A percentile compares a stretch with the other conserved stretches of the same genome.
phyloP scores from a whole-genome alignment of 2,329 filamentous ascomycete species.

The Albifimbria verrucaria region DNA sequence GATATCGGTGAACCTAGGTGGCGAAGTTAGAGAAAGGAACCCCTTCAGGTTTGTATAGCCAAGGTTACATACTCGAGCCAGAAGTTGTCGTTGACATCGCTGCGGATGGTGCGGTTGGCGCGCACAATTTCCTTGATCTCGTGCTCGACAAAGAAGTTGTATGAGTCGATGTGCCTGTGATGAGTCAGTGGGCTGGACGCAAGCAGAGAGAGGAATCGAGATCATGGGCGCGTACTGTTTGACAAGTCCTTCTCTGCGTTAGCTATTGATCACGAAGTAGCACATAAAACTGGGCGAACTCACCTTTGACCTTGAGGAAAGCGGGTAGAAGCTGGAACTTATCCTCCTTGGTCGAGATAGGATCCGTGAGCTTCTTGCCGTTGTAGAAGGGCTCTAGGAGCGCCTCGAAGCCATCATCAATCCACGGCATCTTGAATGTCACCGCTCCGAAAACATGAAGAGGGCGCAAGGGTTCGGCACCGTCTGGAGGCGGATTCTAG shows the following conservation, averaged over 20 bases:
- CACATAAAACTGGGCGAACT: slow-evolving; percentile 14
- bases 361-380: slow-evolving; percentile 63
- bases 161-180: slow-evolving; percentile 82
- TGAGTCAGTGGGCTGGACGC: slow-evolving; percentile 14
- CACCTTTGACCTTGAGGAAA: slow-evolving; percentile 94
- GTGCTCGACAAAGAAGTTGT: slow-evolving; percentile 96
- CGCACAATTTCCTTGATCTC: slow-evolving; percentile 96
- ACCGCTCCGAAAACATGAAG: slow-evolving; percentile 29
- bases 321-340: slow-evolving; percentile 97
- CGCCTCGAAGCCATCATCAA: slow-evolving; percentile 64
- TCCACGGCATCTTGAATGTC: slow-evolving; percentile 44
- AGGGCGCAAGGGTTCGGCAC: neutral
- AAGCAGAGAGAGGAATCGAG: too few species aligned
- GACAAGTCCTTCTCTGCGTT: slow-evolving; percentile 57
- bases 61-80: slow-evolving; percentile 65
- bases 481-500: neutral
- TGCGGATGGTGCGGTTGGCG: slow-evolving; percentile 82
- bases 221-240: slow-evolving; percentile 62
- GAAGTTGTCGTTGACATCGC: slow-evolving; percentile 89
- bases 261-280: neutral
- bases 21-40: slow-evolving; percentile 3
- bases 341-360: slow-evolving; percentile 67
- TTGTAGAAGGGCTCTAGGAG: slow-evolving; percentile 66
- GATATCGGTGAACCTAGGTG: slow-evolving; percentile 72
- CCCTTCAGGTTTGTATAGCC: neutral